A percentile compares a stretch with the other conserved stretches of the same genome.
phyloP scores from a whole-genome alignment of 129 eudicot genomes.

The Chrysanthemum lavandulifolium region DNA sequence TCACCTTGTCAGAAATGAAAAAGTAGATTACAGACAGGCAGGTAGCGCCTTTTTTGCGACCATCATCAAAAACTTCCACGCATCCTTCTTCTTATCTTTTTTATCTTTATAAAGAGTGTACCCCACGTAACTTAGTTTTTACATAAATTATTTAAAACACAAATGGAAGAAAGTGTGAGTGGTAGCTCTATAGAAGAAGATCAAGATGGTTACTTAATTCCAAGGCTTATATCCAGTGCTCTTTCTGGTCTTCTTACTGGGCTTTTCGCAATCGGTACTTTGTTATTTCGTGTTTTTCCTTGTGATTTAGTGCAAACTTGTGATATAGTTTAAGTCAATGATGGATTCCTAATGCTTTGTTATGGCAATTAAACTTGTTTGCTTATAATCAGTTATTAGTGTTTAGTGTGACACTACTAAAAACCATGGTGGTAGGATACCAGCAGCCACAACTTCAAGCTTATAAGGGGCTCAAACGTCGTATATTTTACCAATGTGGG shows the following conservation, averaged over 20 bases:
- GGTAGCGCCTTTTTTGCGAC: conserved; percentile 1
- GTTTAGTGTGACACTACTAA: no score
- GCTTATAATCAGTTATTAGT: no score
- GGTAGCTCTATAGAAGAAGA: conserved; percentile 16
- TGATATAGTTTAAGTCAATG: not conserved
- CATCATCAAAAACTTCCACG: conserved; percentile 18
- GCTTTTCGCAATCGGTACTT: conserved; percentile 53
- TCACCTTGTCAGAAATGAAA: not conserved
- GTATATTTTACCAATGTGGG: no score
- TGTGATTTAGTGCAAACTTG: no score
- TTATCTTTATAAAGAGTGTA: not conserved
- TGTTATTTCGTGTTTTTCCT: not conserved
- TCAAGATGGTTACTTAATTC: conserved; percentile 32
- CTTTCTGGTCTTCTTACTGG: conserved; percentile 52
- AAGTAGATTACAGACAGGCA: not conserved
- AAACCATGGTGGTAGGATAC: no score
- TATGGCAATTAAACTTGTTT: no score
- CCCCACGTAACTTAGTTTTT: conserved; percentile 8
- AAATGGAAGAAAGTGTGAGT: conserved; percentile 36
- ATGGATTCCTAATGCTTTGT: no score
- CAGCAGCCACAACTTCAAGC: no score
- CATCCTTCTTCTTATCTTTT: not conserved
- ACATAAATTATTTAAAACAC: not conserved
- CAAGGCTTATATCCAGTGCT: conserved; percentile 37
- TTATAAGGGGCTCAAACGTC: no score